Evolutionary conservation across 2,329 filamentous ascomycete species (phyloP).

Genomic region (Colletotrichum godetiae): DNA sequence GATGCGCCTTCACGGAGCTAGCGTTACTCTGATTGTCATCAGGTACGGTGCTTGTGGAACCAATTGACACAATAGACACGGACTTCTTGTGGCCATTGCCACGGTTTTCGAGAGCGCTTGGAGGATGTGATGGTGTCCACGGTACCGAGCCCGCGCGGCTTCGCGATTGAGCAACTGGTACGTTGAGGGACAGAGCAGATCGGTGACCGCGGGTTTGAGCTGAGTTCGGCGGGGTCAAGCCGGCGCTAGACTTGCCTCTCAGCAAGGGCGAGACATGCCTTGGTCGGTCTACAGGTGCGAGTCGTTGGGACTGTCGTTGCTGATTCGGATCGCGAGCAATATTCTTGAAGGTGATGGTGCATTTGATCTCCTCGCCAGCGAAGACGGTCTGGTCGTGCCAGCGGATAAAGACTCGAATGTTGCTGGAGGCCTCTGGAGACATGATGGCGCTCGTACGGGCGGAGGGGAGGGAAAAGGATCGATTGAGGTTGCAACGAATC

Average conservation of each 20-base stretch:
- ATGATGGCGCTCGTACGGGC: conserved; percentile 49
- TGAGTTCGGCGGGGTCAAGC: conserved; percentile 58
- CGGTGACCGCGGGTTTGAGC: conserved; percentile 67
- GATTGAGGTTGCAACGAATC: conserved; percentile 19
- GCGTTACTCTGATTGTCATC: conserved; percentile 59
- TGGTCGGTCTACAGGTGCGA: conserved; percentile 35
- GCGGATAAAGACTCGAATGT: conserved; percentile 94
- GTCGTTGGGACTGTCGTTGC: conserved; percentile 40
- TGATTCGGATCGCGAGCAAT: conserved; percentile 63
- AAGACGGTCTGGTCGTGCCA: conserved; percentile 97
- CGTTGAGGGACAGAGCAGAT: conserved; percentile 73
- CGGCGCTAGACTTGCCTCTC: conserved; percentile 54
- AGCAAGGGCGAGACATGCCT: conserved; percentile 54
- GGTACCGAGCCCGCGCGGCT: conserved; percentile 60
- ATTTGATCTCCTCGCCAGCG: conserved; percentile 94
- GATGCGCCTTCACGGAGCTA: conserved; percentile 54
- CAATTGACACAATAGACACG: conserved; percentile 85
- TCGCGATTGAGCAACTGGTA: conserved; percentile 57
- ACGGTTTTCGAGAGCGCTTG: conserved; percentile 42
- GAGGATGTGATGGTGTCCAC: conserved; percentile 51
- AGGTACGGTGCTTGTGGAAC: conserved; percentile 61
- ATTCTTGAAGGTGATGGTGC: conserved; percentile 97
- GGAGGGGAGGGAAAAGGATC: conserved; percentile 10
- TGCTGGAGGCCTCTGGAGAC: conserved; percentile 64
- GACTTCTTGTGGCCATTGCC: conserved; percentile 79